Percentiles rank a stretch among this genome's conserved stretches.
These are phyloP conservation scores for Incumbomyces lentus DNA, from an alignment of 2,329 filamentous ascomycete genomes.

Conservation along the genomic window DNA sequence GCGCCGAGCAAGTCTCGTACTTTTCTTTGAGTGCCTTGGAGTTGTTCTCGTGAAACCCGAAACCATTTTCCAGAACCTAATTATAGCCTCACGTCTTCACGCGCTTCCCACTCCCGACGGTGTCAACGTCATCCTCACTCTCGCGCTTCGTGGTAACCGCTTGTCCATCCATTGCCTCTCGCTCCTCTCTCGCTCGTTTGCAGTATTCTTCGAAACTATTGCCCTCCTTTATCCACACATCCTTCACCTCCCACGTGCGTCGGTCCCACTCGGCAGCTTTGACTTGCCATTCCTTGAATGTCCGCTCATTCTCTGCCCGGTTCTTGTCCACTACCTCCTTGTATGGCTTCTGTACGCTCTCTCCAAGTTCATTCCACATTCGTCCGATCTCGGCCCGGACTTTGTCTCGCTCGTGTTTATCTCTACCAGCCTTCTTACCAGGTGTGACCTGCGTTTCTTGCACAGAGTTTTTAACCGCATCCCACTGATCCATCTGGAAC, in stretches of 20 bases:
- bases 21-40: too few relatives aligned
- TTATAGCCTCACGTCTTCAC: background rate
- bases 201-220: conserved; percentile 22
- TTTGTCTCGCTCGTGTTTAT: conserved; percentile 58
- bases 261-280: conserved; percentile 46
- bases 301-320: conserved; percentile 55
- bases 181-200: conserved; percentile 17
- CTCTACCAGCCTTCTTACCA: conserved; percentile 44
- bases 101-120: conserved; percentile 4
- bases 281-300: conserved; percentile 61
- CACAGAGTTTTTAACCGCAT: conserved; percentile 53
- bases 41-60: too few relatives aligned
- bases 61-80: too few relatives aligned
- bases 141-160: conserved; percentile 12
- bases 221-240: conserved; percentile 28
- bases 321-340: conserved; percentile 62
- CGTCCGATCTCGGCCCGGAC: conserved; percentile 76
- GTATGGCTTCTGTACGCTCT: conserved; percentile 65
- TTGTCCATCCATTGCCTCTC: conserved; percentile 15
- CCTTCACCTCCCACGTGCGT: conserved; percentile 29
- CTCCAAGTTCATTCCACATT: conserved; percentile 74
- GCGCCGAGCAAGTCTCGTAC: too few relatives aligned
- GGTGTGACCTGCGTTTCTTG: conserved; percentile 55
- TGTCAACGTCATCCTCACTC: conserved; percentile 1
- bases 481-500: conserved; percentile 69